Evolutionary conservation across 2,329 filamentous ascomycete genomes (phyloP), one percentile per base, ranked within the genome.

Genomic region (Fusarium pseudocircinatum): DNA sequence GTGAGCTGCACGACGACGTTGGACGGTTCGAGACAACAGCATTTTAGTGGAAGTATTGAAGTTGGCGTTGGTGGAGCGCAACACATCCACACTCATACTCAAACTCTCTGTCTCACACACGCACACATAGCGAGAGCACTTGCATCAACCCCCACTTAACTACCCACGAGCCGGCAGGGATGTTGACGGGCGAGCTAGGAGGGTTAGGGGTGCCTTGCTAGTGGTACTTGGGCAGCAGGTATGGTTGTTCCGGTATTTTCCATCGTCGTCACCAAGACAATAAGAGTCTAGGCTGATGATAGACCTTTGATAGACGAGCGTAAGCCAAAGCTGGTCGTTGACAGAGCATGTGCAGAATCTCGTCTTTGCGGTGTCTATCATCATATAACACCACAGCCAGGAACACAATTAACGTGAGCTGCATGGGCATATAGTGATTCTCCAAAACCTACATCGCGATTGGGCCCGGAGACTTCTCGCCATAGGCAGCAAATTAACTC

Each of bases 81-180:
- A 66, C 66, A 63, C 64, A 67, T 60, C 63, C 58, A 56, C 42
- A 56, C 46, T 60, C 67, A 76, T 13, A 24, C 22, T 53, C 34
- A 32, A 32, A 32, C 46, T 49, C 46, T n/a, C 22, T 32, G 15
- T n/a, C 46, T 16, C 46, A 32, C 28, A 37, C 49, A 28, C 50
- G 7, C 26, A 28, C n/a, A 37, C 50, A 53, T 12, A 16, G 18
- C 34, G 34, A 53, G 50, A 53, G 75, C 76, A 78, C 76, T 76
- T 61, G 76, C 76, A 78, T 78, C 68, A 69, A 76, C 76, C 76
- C 76, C 76, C 76, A 78, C 76, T 67, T 58, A 54, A 54, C 47
- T 65, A 63, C 50, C 76, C 76, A 78, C 68, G 73, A 75, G 71
- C 62, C 24, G 63, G 66, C 73, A 77, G 72, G 76, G 75, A 72